These are phyloP conservation scores for Apophysomyces trapeziformis DNA, from an alignment of 371 early-diverging fungal genomes.

Conservation along the genomic window DNA sequence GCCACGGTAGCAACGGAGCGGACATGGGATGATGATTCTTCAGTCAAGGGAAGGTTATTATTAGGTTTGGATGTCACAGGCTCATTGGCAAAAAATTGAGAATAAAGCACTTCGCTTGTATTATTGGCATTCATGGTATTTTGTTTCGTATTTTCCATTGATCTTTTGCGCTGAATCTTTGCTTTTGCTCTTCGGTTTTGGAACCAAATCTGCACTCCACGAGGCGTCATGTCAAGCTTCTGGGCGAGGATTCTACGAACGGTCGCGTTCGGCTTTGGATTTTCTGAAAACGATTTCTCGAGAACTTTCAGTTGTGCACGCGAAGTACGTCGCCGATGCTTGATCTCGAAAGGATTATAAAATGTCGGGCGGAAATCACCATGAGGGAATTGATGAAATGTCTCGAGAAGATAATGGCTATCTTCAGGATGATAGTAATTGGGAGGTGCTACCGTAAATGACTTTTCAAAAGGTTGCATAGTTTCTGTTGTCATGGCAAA, in stretches of 20 bases:
- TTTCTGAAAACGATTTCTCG: conserved; percentile 69
- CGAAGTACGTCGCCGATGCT: conserved; percentile 78
- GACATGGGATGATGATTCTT: conserved; percentile 14
- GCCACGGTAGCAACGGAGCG: conserved; percentile 37
- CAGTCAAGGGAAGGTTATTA: conserved; percentile 6
- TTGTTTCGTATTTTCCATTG: conserved; percentile 9
- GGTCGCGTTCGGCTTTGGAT: conserved; percentile 73
- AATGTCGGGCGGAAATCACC: conserved; percentile 72
- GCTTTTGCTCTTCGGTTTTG: conserved; percentile 95
- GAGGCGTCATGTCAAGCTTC: conserved; percentile 83
- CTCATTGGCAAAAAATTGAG: conserved; percentile 41
- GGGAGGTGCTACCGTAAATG: conserved; percentile 25
- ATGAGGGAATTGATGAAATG: conserved; percentile 58
- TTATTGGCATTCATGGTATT: not conserved
- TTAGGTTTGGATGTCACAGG: conserved; percentile 14
- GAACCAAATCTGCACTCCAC: conserved; percentile 97
- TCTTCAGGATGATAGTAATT: conserved; percentile 15
- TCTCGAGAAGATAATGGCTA: conserved; percentile 35
- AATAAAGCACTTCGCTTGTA: conserved; percentile 27
- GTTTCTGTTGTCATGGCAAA: conserved; percentile 28
- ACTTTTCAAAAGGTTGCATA: conserved; percentile 45
- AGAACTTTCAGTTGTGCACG: conserved; percentile 70
- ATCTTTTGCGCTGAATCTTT: conserved; percentile 37
- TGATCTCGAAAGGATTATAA: conserved; percentile 81
- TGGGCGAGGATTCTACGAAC: conserved; percentile 71